These are phyloP conservation scores for Didymella glomerata DNA, from an alignment of 2,329 filamentous ascomycete species.

Conservation along the genomic window DNA sequence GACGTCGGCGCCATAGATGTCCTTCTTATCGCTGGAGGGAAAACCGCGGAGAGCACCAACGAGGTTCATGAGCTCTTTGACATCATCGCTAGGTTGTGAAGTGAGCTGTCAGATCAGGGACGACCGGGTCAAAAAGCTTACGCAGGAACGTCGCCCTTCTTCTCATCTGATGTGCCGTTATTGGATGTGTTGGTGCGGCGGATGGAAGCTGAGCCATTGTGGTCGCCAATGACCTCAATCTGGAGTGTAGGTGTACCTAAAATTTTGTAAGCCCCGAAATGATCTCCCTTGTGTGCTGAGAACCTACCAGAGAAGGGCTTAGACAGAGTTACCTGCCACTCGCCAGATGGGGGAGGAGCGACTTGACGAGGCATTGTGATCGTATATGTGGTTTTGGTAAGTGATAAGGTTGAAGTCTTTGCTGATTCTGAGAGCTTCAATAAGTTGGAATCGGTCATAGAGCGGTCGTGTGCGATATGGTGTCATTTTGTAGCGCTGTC, in stretches of 20 bases:
- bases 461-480: conserved; percentile 1
- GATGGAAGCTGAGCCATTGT: conserved; percentile 52
- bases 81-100: conserved; percentile 43
- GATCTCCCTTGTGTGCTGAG: neutral
- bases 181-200: conserved; percentile 44
- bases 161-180: conserved; percentile 37
- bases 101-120: no score
- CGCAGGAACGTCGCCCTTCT: conserved; percentile 50
- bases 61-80: conserved; percentile 52
- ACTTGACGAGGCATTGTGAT: conserved; percentile 37
- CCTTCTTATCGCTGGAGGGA: conserved; percentile 50
- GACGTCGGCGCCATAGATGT: conserved; percentile 52
- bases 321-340: conserved; percentile 70
- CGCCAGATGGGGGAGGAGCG: conserved; percentile 83
- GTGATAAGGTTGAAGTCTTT: neutral
- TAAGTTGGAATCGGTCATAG: neutral
- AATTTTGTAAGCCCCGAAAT: neutral
- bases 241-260: conserved; percentile 35
- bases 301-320: conserved; percentile 39
- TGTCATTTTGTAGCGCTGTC: conserved; percentile 18
- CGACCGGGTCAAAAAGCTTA: conserved; percentile 12
- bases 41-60: conserved; percentile 52
- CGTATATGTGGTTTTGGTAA: neutral
- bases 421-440: neutral
- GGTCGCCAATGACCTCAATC: conserved; percentile 54